These are phyloP conservation scores for Tephrocybe sp. DNA, from an alignment of 768 basidiomycete species.

Conservation along the genomic window DNA sequence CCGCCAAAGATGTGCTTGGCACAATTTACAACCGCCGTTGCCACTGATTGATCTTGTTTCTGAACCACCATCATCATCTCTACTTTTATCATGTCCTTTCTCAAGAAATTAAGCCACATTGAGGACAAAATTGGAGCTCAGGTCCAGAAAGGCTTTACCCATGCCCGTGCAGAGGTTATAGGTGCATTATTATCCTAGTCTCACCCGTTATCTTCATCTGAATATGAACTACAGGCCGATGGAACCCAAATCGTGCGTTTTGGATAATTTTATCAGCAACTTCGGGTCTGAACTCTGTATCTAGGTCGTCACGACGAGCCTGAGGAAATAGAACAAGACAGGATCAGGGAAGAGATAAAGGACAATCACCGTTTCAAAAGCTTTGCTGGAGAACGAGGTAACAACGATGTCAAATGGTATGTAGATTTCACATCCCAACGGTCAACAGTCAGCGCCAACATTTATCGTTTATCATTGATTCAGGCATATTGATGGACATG, in stretches of 20 bases:
- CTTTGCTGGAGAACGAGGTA: constrained; percentile 70
- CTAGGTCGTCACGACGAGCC: constrained; percentile 48
- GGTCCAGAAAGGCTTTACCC: constrained; percentile 33
- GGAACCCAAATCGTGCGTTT: constrained; percentile 46
- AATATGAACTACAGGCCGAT: constrained; percentile 27
- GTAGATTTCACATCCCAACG: constrained; percentile 5
- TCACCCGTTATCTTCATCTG: neutral
- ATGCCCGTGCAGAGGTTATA: constrained; percentile 39
- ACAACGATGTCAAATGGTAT: constrained; percentile 83
- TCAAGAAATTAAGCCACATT: constrained; percentile 10
- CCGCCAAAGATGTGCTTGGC: neutral
- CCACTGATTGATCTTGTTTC: neutral
- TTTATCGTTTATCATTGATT: neutral
- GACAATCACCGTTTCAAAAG: constrained; percentile 79
- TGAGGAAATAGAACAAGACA: constrained; percentile 68
- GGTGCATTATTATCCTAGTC: constrained; percentile 14
- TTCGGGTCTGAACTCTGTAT: neutral
- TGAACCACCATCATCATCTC: constrained; percentile 6
- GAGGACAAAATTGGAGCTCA: constrained; percentile 21
- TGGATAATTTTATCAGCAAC: neutral
- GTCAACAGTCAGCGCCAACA: too few relatives aligned
- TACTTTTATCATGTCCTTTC: neutral
- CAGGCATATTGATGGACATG: constrained; percentile 92
- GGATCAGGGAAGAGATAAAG: constrained; percentile 71
- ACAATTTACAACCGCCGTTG: constrained; percentile 2